A percentile compares a stretch with the other conserved stretches of the same genome.
phyloP scores from a whole-genome alignment of 1,284 basidiomycete species.

The Abortiporus biennis region DNA sequence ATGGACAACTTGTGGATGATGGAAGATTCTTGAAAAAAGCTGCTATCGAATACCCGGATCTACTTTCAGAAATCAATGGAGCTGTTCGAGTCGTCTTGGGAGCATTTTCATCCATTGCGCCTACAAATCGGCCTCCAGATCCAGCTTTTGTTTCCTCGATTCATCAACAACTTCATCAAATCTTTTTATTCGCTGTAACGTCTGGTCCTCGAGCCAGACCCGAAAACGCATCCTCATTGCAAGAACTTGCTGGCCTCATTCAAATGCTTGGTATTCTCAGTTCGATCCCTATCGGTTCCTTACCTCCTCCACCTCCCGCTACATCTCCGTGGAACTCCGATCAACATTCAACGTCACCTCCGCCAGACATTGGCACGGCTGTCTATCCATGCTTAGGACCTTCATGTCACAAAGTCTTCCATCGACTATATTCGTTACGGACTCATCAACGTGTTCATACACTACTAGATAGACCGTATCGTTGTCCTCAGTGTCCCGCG shows the following conservation, averaged over 20 bases:
- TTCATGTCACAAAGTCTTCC: slow-evolving; percentile 60
- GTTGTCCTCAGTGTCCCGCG: slow-evolving; percentile 58
- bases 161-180: slow-evolving; percentile 61
- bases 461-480: slow-evolving; percentile 50
- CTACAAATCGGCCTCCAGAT: slow-evolving; percentile 33
- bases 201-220: slow-evolving; percentile 48
- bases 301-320: slow-evolving; percentile 27
- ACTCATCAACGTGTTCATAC: slow-evolving; percentile 62
- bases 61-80: neutral
- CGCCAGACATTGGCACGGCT: slow-evolving; percentile 55
- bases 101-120: neutral
- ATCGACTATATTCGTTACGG: slow-evolving; percentile 58
- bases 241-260: slow-evolving; percentile 69
- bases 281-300: slow-evolving; percentile 60
- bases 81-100: neutral
- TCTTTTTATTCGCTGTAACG: slow-evolving; percentile 70
- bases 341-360: slow-evolving; percentile 24
- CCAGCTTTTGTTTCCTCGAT: slow-evolving; percentile 56
- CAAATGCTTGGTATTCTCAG: slow-evolving; percentile 73
- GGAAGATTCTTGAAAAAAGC: slow-evolving; percentile 35
- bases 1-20: slow-evolving; percentile 27
- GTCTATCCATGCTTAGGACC: slow-evolving; percentile 67
- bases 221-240: slow-evolving; percentile 45
- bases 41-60: slow-evolving; percentile 1
- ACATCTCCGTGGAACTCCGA: slow-evolving; percentile 11